Evolutionary conservation across 2,329 filamentous ascomycete genomes (phyloP).

Genomic region (Cytospora piceae): DNA sequence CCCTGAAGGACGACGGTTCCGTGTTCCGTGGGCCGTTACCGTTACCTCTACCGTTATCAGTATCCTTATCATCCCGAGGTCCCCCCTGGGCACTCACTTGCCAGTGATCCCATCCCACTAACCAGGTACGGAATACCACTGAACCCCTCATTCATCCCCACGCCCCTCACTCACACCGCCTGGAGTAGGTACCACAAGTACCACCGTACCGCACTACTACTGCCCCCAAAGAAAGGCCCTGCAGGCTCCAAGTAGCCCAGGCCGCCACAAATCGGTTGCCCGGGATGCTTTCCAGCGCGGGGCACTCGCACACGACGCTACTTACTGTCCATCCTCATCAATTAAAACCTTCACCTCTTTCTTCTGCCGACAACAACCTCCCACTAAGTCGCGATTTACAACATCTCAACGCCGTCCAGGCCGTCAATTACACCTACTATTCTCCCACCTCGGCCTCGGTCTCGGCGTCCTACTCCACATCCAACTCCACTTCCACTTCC

Average conservation of each 20-base stretch:
- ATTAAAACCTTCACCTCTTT: slow-evolving; percentile 29
- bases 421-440: slow-evolving; percentile 26
- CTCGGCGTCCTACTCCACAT: slow-evolving; percentile 4
- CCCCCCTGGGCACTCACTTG: too few species aligned
- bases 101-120: not conserved
- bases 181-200: not conserved
- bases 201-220: not conserved
- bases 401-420: slow-evolving; percentile 30
- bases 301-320: slow-evolving; percentile 17
- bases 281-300: slow-evolving; percentile 28
- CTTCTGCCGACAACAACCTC: slow-evolving; percentile 30
- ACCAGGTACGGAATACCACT: not conserved
- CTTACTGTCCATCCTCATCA: slow-evolving; percentile 6
- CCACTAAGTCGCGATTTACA: slow-evolving; percentile 21
- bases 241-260: slow-evolving; percentile 16
- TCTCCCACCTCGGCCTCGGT: slow-evolving; percentile 16
- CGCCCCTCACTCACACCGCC: not conserved
- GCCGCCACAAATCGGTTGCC: slow-evolving; percentile 12
- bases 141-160: not conserved
- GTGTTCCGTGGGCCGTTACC: not conserved
- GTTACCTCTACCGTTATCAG: not conserved
- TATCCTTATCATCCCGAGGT: not conserved
- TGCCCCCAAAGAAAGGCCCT: not conserved
- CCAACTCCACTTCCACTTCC: slow-evolving; percentile 7
- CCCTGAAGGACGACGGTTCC: not conserved